Percentiles rank a stretch among this genome's conserved stretches.
Conservation (phyloP, 306 rosid genomes). For the Sicyos edulis region DNA sequence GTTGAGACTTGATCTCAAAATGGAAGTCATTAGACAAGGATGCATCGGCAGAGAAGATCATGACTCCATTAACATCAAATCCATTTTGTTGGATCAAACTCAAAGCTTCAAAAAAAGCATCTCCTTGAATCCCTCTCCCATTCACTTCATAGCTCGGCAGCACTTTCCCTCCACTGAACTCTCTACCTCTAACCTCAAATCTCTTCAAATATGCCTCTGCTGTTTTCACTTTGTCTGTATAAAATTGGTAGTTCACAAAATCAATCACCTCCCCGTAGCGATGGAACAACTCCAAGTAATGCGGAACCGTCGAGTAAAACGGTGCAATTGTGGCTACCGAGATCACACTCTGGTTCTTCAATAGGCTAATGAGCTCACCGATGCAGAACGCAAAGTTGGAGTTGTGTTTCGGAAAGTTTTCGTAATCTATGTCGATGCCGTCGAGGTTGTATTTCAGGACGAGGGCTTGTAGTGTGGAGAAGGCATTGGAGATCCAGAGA, state of each 20-base stretch:
- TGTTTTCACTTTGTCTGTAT: slow-evolving; percentile 39
- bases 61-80: slow-evolving; percentile 38
- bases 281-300: slow-evolving; percentile 36
- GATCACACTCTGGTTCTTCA: slow-evolving; percentile 42
- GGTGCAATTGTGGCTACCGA: slow-evolving; percentile 50
- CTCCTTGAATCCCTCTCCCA: slow-evolving; percentile 53
- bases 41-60: slow-evolving; percentile 54
- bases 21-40: slow-evolving; percentile 26
- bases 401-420: slow-evolving; percentile 31
- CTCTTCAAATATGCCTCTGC: slow-evolving; percentile 31
- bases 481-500: slow-evolving; percentile 45
- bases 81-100: slow-evolving; percentile 31
- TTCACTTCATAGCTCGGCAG: slow-evolving; percentile 42
- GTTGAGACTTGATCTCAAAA: slow-evolving; percentile 46
- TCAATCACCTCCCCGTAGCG: slow-evolving; percentile 36
- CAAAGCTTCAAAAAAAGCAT: slow-evolving; percentile 42
- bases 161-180: slow-evolving; percentile 32
- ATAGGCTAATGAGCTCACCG: slow-evolving; percentile 44
- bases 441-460: slow-evolving; percentile 37
- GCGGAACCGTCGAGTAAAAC: slow-evolving; percentile 31
- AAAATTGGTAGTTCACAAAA: slow-evolving; percentile 47
- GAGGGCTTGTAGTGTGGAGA: slow-evolving; percentile 34
- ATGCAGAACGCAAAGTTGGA: slow-evolving; percentile 42
- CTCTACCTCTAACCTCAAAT: slow-evolving; percentile 24
- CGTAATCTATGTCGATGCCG: slow-evolving; percentile 50